phyloP scores from a whole-genome alignment of 2,329 filamentous ascomycete species.

The Fusarium sp. region DNA sequence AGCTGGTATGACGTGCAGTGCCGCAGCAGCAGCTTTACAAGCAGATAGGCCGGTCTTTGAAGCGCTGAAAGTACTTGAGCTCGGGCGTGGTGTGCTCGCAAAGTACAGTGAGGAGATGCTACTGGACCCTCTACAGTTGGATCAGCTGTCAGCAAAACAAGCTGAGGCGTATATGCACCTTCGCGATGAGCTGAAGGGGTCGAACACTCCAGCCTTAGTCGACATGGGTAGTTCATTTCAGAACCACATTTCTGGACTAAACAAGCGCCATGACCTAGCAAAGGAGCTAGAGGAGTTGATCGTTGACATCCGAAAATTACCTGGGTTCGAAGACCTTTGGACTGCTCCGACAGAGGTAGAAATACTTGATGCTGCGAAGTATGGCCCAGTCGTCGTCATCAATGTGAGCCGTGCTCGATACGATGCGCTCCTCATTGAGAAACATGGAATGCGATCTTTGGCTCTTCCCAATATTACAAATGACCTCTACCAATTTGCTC shows the following conservation, averaged over 20 bases:
- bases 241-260: rapidly evolving
- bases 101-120: neutral
- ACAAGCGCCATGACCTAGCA: neutral
- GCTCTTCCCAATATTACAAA: neutral
- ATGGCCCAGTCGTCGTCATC: neutral
- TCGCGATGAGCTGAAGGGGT: neutral
- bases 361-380: rapidly evolving
- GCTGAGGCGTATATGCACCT: rapidly evolving
- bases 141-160: rapidly evolving
- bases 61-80: neutral
- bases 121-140: rapidly evolving
- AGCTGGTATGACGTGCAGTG: neutral
- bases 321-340: neutral
- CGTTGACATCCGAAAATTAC: neutral
- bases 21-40: neutral
- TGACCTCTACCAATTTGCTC: neutral
- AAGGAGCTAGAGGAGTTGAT: neutral
- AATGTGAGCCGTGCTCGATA: neutral
- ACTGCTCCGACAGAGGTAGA: neutral
- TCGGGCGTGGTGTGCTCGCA: neutral
- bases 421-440: neutral
- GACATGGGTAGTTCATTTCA: neutral
- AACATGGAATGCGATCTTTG: neutral
- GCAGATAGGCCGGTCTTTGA: neutral
- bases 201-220: rapidly evolving